Evolutionary conservation across 495 filamentous ascomycete species (phyloP).

Genomic region (Penicillium lividum): DNA sequence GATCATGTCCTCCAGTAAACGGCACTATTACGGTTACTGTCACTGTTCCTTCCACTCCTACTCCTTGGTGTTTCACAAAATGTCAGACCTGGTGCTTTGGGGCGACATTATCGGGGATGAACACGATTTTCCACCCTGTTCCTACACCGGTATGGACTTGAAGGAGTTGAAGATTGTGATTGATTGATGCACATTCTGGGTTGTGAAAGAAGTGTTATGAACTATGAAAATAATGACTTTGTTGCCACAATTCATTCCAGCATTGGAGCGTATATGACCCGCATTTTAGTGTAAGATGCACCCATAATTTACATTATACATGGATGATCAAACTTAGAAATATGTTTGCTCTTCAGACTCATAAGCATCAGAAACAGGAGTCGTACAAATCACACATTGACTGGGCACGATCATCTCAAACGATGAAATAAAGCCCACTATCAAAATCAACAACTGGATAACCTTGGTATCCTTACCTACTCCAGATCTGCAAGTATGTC

Average conservation of each 20-base stretch:
- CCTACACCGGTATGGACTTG: constrained; percentile 4
- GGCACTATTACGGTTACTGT: constrained; percentile 10
- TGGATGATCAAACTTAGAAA: too few relatives aligned
- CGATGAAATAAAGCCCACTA: too few relatives aligned
- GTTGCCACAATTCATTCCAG: background rate
- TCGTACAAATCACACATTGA: too few relatives aligned
- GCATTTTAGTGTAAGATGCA: too few relatives aligned
- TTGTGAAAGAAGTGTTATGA: background rate
- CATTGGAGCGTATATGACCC: too few relatives aligned
- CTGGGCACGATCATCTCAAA: too few relatives aligned
- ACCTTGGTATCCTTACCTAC: too few relatives aligned
- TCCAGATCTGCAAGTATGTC: background rate
- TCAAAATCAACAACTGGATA: too few relatives aligned
- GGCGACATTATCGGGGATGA: background rate
- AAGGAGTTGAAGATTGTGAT: background rate
- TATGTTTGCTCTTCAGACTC: too few relatives aligned
- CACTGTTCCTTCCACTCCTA: background rate
- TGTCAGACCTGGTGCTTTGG: constrained; percentile 19
- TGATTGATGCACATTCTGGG: background rate
- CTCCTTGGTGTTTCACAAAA: constrained; percentile 9
- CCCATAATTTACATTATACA: too few relatives aligned
- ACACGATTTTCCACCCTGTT: background rate
- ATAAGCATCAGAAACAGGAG: too few relatives aligned
- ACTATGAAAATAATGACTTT: background rate
- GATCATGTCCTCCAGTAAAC: constrained; percentile 4